These are phyloP conservation scores for Margaritispora aquatica DNA, from an alignment of 495 filamentous ascomycete genomes.

Conservation along the genomic window DNA sequence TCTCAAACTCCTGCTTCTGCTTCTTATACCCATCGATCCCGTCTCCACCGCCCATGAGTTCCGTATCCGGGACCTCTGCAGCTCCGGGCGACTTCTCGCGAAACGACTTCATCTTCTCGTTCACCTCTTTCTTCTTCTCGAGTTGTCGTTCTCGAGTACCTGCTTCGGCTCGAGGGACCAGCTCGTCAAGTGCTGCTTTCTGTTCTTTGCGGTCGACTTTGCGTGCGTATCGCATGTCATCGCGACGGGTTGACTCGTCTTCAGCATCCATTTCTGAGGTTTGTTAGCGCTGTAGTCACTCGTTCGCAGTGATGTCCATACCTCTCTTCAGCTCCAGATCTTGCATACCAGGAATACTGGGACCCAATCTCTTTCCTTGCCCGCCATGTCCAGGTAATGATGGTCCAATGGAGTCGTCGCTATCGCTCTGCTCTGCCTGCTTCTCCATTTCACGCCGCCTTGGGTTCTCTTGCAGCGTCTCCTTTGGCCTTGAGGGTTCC, in stretches of 20 bases:
- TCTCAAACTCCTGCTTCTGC: slow-evolving; percentile 44
- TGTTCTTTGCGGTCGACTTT: slow-evolving; percentile 54
- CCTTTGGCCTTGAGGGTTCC: slow-evolving; percentile 5
- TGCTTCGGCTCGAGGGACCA: slow-evolving; percentile 75
- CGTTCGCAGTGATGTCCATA: slow-evolving; percentile 23
- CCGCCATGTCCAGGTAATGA: slow-evolving; percentile 43
- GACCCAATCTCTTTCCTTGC: slow-evolving; percentile 44
- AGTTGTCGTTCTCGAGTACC: slow-evolving; percentile 80
- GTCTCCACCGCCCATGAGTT: slow-evolving; percentile 58
- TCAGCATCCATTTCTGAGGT: slow-evolving; percentile 39
- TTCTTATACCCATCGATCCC: slow-evolving; percentile 49
- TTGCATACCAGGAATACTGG: slow-evolving; percentile 65
- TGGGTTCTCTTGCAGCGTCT: not conserved
- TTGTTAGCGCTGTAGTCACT: slow-evolving; percentile 32
- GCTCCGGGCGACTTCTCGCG: slow-evolving; percentile 50
- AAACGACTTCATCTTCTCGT: slow-evolving; percentile 53
- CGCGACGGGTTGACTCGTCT: slow-evolving; percentile 42
- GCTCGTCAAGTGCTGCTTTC: slow-evolving; percentile 65
- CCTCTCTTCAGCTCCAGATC: slow-evolving; percentile 69
- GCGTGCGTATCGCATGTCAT: slow-evolving; percentile 52
- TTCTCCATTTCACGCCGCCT: slow-evolving; percentile 5
- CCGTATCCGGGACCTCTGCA: slow-evolving; percentile 51
- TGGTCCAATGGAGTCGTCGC: slow-evolving; percentile 68
- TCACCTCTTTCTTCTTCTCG: slow-evolving; percentile 65
- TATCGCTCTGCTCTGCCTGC: slow-evolving; percentile 28